Base-by-base conservation (phyloP, 1,284 basidiomycete species). In the Moesziomyces antarcticus region DNA sequence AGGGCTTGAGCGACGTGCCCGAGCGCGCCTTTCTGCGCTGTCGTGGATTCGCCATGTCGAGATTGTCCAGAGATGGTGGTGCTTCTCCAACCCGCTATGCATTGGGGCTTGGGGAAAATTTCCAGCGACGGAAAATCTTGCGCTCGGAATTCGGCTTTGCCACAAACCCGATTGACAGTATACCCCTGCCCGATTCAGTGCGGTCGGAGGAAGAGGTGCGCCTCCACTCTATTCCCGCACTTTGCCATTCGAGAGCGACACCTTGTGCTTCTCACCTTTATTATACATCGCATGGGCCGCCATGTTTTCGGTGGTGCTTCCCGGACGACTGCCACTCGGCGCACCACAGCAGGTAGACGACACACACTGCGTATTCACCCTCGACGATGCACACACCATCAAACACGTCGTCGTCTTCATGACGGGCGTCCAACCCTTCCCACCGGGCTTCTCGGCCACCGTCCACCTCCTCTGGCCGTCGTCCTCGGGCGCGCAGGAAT, bases 21-120 rank as follows among this genome's bases (percentile, higher is more conserved):
- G 92, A 93, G 37, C 90, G 89, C 52, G 88, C 83, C 86, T 94
- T 94, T 69, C 90, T 88, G 67, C 92, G 88, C 85, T 97, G 94
- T 63, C 94, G 89, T 76, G 94, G 94, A 85, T 96, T 97, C 56
- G 91, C 93, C 94, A 97, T 97, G 24, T 51, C 13, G 50, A 20
- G 37, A 11, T 4, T 14, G 11, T 16, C 9, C 35, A 41, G 25
- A 18, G 24, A 30, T n/a, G 25, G 30, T 33, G 20, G n/a, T n/a
- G n/a, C n/a, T n/a, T n/a, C n/a, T n/a, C n/a, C n/a, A n/a, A n/a
- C n/a, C n/a, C n/a, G n/a, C n/a, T n/a, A n/a, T n/a, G n/a, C n/a
- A n/a, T n/a, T n/a, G n/a, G n/a, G n/a, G n/a, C n/a, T n/a, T n/a
- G n/a, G n/a, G n/a, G n/a, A n/a, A n/a, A n/a, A 25, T 46, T 25